phyloP scores from a whole-genome alignment of 2,329 filamentous ascomycete genomes.

The Botrytis cinerea region DNA sequence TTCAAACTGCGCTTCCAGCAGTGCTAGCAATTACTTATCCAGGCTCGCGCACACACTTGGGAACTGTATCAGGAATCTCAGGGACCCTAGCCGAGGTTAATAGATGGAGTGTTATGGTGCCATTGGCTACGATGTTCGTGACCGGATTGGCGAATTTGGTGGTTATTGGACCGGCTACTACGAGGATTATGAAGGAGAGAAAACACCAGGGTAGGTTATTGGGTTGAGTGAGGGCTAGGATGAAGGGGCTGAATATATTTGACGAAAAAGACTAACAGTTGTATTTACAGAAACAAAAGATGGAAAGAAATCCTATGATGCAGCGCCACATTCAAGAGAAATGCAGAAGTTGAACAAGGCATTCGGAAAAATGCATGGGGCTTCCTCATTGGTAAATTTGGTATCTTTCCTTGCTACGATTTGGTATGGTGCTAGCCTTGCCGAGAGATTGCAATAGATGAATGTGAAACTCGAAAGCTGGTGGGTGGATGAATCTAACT shows the following conservation, averaged over 20 bases:
- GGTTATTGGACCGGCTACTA: slow-evolving; percentile 74
- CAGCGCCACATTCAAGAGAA: slow-evolving; percentile 76
- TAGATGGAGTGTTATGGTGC: slow-evolving; percentile 64
- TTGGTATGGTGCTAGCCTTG: slow-evolving; percentile 75
- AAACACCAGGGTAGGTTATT: slow-evolving; percentile 73
- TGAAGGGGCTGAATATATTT: background rate
- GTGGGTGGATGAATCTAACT: background rate
- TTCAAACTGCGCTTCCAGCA: slow-evolving; percentile 76
- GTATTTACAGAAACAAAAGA: slow-evolving; percentile 70
- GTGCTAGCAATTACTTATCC: slow-evolving; percentile 80
- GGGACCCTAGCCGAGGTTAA: slow-evolving; percentile 63
- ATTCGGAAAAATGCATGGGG: slow-evolving; percentile 78
- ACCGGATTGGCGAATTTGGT: slow-evolving; percentile 70
- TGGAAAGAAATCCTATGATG: slow-evolving; percentile 82
- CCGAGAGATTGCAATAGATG: slow-evolving; percentile 36
- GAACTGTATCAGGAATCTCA: slow-evolving; percentile 48
- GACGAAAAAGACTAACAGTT: background rate
- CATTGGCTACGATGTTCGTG: slow-evolving; percentile 69
- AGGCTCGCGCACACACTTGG: slow-evolving; percentile 49
- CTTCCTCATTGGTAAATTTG: slow-evolving; percentile 79
- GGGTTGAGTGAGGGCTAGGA: background rate
- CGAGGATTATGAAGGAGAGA: slow-evolving; percentile 71
- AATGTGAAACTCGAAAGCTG: background rate
- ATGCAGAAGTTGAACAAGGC: slow-evolving; percentile 79
- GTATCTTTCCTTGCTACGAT: slow-evolving; percentile 67